A percentile compares a stretch with the other conserved stretches of the same genome.
These are phyloP conservation scores for Tylopilus sp. DNA, from an alignment of 1,284 basidiomycete species.

Conservation along the genomic window DNA sequence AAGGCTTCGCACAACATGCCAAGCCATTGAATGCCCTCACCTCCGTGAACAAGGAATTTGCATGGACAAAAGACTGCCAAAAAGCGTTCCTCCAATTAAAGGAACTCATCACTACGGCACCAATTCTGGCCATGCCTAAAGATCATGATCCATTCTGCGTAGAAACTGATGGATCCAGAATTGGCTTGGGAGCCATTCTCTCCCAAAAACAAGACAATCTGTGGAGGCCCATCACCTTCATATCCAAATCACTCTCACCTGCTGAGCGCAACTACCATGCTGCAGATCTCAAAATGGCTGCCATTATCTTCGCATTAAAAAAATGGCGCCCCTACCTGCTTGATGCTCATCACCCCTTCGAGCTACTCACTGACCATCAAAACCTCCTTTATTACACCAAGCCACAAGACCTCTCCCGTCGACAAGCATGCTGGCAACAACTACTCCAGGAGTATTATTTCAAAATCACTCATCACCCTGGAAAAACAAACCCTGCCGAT, in stretches of 20 bases:
- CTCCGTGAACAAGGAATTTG: background rate
- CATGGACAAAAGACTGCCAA: background rate
- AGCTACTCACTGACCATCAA: background rate
- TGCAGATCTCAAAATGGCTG: background rate
- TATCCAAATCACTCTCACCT: background rate
- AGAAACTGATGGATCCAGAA: background rate
- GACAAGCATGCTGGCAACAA: background rate
- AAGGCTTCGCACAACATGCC: background rate
- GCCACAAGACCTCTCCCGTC: background rate
- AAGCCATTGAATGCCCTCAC: background rate
- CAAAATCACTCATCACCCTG: background rate
- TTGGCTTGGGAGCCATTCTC: background rate
- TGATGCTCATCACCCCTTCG: background rate
- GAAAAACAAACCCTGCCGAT: background rate
- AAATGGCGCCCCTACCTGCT: slow-evolving; percentile 5
- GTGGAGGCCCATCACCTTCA: background rate
- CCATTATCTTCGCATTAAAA: background rate
- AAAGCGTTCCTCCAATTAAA: background rate
- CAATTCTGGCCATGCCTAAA: background rate
- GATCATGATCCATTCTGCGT: background rate
- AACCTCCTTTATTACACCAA: slow-evolving; percentile 1
- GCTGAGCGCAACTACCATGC: background rate
- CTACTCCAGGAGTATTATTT: background rate
- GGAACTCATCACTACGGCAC: background rate
- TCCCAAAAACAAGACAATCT: background rate